Evolutionary conservation across 2,329 filamentous ascomycete species (phyloP).

Genomic region (Colletotrichum sp.): DNA sequence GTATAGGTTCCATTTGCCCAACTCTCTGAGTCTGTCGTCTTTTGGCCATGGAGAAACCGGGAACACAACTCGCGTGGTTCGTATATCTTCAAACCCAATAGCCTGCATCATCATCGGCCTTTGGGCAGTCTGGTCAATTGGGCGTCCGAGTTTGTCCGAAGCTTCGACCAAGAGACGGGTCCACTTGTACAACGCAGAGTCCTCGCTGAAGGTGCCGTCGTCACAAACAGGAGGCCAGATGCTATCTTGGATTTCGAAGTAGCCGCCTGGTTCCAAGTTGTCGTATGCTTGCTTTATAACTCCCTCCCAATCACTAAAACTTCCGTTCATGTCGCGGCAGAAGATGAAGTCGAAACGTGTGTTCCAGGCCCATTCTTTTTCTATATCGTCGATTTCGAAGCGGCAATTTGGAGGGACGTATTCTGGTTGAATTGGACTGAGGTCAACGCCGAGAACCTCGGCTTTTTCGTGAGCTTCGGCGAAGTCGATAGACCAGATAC

Average conservation of each 20-base stretch:
- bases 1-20: too few relatives aligned
- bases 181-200: neutral
- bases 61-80: too few relatives aligned
- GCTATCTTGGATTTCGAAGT: neutral
- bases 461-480: too few relatives aligned
- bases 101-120: too few relatives aligned
- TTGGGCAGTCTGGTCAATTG: neutral
- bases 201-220: neutral
- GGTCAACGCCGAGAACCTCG: neutral
- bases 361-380: constrained; percentile 28
- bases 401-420: constrained; percentile 39
- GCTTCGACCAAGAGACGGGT: neutral
- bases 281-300: constrained; percentile 51
- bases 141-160: neutral
- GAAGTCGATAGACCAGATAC: too few relatives aligned
- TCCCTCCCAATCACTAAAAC: constrained; percentile 57
- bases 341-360: constrained; percentile 62
- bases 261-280: neutral
- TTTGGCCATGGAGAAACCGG: too few relatives aligned
- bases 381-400: constrained; percentile 44
- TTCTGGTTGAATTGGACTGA: neutral
- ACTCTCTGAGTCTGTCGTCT: too few relatives aligned
- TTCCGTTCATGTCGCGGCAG: constrained; percentile 58
- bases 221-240: neutral
- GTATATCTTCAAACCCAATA: too few relatives aligned